phyloP scores from a whole-genome alignment of 2,329 filamentous ascomycete genomes.

The Colletotrichum theobromicola region DNA sequence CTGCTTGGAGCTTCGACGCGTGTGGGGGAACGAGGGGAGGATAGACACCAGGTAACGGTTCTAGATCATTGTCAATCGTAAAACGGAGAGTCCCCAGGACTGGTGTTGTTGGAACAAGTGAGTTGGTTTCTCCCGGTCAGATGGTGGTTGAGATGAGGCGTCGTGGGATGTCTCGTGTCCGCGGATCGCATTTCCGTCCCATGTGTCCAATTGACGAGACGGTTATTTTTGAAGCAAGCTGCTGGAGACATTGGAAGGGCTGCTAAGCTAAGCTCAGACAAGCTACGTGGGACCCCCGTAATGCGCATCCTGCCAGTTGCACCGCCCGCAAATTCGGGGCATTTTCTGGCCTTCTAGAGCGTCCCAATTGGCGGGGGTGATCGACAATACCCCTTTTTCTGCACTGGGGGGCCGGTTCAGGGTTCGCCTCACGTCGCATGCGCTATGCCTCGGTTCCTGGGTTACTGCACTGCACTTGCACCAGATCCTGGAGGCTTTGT shows the following conservation, averaged over 20 bases:
- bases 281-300: neutral
- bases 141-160: neutral
- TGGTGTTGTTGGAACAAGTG: neutral
- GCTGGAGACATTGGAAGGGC: neutral
- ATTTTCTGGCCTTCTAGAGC: neutral
- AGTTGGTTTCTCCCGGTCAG: neutral
- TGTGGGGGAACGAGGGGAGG: neutral
- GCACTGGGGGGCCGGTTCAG: neutral
- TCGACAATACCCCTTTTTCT: constrained; percentile 8
- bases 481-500: neutral
- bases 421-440: neutral
- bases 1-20: neutral
- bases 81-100: neutral
- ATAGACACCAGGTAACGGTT: neutral
- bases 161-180: constrained; percentile 14
- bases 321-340: neutral
- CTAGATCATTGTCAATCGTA: neutral
- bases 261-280: constrained; percentile 10
- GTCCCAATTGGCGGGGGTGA: neutral
- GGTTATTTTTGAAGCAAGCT: constrained; percentile 7
- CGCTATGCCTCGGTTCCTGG: neutral
- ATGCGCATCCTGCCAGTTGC: neutral
- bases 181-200: constrained; percentile 13
- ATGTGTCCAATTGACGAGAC: constrained; percentile 2
- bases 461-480: neutral